Conservation (phyloP, 305 asterid genomes). For the Fraxinus ornus region DNA sequence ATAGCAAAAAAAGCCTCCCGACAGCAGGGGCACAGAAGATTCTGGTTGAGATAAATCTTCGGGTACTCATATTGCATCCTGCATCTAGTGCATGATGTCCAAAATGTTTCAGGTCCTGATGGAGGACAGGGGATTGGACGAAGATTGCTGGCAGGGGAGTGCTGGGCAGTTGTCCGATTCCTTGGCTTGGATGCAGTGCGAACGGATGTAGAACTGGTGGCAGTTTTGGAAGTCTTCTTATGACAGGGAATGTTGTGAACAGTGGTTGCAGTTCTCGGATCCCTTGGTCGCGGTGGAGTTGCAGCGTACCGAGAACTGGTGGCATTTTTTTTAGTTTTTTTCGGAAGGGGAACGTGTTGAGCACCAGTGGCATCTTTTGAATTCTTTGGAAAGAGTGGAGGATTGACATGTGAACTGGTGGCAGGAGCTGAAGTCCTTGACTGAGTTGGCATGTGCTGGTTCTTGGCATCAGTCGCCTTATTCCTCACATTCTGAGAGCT, state of each 20-base stretch:
- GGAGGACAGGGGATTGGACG: constrained; percentile 23
- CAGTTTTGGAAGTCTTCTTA: not conserved
- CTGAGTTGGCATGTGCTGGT: not conserved
- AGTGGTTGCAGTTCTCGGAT: not conserved
- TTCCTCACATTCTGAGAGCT: not conserved
- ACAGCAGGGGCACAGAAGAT: constrained; percentile 47
- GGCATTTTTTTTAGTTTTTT: not conserved
- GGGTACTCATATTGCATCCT: constrained; percentile 37
- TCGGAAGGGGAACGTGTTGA: not conserved
- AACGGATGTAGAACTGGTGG: not conserved
- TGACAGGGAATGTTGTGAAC: not conserved
- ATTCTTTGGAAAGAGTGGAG: not conserved
- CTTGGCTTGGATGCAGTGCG: constrained; percentile 22
- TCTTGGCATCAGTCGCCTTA: not conserved
- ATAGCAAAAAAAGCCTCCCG: constrained; percentile 43
- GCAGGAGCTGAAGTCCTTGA: not conserved
- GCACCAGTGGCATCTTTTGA: not conserved
- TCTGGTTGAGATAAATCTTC: constrained; percentile 35
- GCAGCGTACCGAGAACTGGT: not conserved
- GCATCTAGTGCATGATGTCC: constrained; percentile 60
- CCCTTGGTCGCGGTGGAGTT: not conserved
- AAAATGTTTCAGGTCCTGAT: constrained; percentile 39
- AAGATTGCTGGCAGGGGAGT: constrained; percentile 2
- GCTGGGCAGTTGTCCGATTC: constrained; percentile 3
- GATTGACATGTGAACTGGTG: not conserved